A percentile compares a stretch with the other conserved stretches of the same genome.
These are phyloP conservation scores for Rhizopus arrhizus DNA, from an alignment of 371 early-diverging fungal genomes.

Conservation along the genomic window DNA sequence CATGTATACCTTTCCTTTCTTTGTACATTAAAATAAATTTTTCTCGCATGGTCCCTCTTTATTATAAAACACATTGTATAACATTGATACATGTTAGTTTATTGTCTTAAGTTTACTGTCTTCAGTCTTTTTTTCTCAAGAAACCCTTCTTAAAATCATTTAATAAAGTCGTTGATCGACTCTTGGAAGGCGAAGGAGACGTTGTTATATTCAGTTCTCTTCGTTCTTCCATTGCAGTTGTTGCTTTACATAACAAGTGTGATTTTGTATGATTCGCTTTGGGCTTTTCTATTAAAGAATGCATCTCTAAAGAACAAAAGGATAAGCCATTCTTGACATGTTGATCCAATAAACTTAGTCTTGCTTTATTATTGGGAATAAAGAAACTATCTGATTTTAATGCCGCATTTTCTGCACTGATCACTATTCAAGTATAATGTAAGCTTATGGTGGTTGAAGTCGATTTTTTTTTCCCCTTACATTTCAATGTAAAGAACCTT, in stretches of 20 bases:
- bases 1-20: neutral
- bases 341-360: conserved; percentile 47
- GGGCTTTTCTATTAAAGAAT: neutral
- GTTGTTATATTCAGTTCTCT: no score
- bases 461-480: conserved; percentile 20
- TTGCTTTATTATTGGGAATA: conserved; percentile 59
- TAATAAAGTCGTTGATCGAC: neutral
- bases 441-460: neutral
- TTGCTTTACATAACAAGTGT: neutral
- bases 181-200: neutral
- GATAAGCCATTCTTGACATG: conserved; percentile 33
- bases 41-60: neutral
- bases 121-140: neutral
- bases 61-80: no score
- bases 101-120: neutral
- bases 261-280: neutral
- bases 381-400: conserved; percentile 68
- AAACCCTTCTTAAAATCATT: neutral
- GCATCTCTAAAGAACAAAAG: neutral
- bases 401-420: conserved; percentile 80
- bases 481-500: conserved; percentile 60
- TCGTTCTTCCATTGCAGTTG: neutral
- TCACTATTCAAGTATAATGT: conserved; percentile 40
- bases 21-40: neutral
- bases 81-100: no score